These are phyloP conservation scores for Durusdinium trenchii DNA, from an alignment of 73 alveolate genomes.

Conservation along the genomic window DNA sequence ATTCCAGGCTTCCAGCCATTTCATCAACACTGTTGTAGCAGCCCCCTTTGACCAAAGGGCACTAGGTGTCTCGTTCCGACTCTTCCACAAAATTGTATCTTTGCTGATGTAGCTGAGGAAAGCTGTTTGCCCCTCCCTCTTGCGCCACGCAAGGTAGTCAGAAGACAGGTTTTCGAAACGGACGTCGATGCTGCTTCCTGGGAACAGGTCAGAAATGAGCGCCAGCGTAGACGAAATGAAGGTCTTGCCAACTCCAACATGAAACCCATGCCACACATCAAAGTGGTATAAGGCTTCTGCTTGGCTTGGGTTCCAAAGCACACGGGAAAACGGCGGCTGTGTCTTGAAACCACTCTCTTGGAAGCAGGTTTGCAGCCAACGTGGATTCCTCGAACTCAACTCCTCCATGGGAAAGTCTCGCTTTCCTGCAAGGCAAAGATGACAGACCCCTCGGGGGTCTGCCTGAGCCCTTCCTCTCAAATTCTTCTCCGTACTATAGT, in stretches of 20 bases:
- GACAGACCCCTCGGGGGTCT: constrained; percentile 17
- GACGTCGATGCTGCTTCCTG: background rate
- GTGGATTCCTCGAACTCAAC: background rate
- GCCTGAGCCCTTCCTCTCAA: background rate
- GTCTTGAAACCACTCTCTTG: background rate
- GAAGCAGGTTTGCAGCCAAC: background rate
- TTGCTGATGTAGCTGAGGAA: background rate
- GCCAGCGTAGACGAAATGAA: background rate
- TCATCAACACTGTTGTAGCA: background rate
- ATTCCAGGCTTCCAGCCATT: background rate
- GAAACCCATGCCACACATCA: constrained; percentile 10
- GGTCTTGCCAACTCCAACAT: background rate
- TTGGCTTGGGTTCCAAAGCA: background rate
- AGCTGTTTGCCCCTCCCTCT: background rate
- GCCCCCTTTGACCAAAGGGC: constrained; percentile 14
- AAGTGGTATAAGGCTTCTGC: background rate
- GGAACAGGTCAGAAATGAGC: background rate
- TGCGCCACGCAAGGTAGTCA: background rate
- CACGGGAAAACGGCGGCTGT: background rate
- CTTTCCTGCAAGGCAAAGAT: background rate
- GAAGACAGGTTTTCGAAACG: background rate
- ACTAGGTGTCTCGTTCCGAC: background rate
- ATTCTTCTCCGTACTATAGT: background rate
- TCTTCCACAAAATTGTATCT: background rate
- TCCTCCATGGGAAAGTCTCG: background rate